These are phyloP conservation scores for Asterophora lycoperdoides DNA, from an alignment of 768 basidiomycete species.

Conservation along the genomic window DNA sequence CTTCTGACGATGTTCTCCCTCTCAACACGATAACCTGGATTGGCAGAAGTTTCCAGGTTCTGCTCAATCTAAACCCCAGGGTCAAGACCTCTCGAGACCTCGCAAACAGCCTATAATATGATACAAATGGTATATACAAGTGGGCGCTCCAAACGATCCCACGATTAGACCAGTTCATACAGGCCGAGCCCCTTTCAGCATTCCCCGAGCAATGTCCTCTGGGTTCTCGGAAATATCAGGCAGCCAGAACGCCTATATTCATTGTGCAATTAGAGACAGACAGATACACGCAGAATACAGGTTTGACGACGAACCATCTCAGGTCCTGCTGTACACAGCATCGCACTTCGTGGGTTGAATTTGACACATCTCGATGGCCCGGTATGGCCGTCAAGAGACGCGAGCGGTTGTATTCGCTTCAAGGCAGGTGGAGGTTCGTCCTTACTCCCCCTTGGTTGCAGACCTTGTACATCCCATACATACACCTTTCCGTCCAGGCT, in stretches of 20 bases:
- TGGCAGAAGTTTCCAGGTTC: no score
- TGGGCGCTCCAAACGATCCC: background rate
- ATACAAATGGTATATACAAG: background rate
- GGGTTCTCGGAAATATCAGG: slow-evolving; percentile 60
- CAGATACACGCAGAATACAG: background rate
- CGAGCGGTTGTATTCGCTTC: slow-evolving; percentile 36
- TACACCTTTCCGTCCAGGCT: slow-evolving; percentile 80
- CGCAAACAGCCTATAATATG: background rate
- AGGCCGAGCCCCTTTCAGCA: slow-evolving; percentile 49
- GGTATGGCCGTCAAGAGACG: slow-evolving; percentile 70
- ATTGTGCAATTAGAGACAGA: slow-evolving; percentile 6
- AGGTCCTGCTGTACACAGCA: slow-evolving; percentile 81
- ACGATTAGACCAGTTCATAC: background rate
- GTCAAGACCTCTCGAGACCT: no score
- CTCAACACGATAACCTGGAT: no score
- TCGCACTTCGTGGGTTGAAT: slow-evolving; percentile 86
- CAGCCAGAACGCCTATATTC: slow-evolving; percentile 40
- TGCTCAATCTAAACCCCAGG: no score
- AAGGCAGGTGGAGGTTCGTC: slow-evolving; percentile 55
- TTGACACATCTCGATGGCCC: slow-evolving; percentile 81
- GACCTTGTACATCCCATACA: slow-evolving; percentile 79
- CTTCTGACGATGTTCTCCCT: background rate
- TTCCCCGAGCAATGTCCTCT: slow-evolving; percentile 67
- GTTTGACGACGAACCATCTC: slow-evolving; percentile 59
- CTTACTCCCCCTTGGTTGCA: slow-evolving; percentile 48